Conservation (phyloP, 2,329 filamentous ascomycete genomes). For the Beauveria sp. region DNA sequence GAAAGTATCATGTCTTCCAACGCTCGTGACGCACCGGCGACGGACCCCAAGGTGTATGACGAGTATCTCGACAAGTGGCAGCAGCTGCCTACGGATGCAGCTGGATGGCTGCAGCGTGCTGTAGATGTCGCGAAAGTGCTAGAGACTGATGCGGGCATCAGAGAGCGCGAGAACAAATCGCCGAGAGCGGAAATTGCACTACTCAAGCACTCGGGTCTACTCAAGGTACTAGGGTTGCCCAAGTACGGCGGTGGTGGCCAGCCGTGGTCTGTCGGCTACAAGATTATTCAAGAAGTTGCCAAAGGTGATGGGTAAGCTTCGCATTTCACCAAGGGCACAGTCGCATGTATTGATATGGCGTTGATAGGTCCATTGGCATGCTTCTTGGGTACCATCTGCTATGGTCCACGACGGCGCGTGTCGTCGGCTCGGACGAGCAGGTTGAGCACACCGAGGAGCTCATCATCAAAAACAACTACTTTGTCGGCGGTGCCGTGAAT, state of each 20-base stretch:
- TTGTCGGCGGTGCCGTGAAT: conserved; percentile 59
- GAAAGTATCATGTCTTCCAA: conserved; percentile 12
- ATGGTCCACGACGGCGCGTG: conserved; percentile 53
- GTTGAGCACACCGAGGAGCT: conserved; percentile 47
- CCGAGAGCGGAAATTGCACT: conserved; percentile 32
- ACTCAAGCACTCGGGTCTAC: conserved; percentile 33
- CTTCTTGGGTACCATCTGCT: conserved; percentile 57
- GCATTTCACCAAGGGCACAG: background rate
- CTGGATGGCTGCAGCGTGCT: conserved; percentile 31
- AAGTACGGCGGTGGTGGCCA: conserved; percentile 37
- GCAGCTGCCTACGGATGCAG: conserved; percentile 21
- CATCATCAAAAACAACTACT: conserved; percentile 57
- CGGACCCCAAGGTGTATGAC: conserved; percentile 30
- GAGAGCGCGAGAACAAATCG: conserved; percentile 32
- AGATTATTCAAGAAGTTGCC: conserved; percentile 53
- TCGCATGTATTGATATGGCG: background rate
- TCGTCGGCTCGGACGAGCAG: conserved; percentile 54
- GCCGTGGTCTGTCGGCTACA: conserved; percentile 45
- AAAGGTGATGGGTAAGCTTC: conserved; percentile 49
- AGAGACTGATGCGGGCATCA: conserved; percentile 23
- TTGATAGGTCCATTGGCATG: conserved; percentile 50
- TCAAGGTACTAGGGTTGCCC: conserved; percentile 32
- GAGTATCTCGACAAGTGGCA: conserved; percentile 30
- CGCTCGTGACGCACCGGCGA: conserved; percentile 12
- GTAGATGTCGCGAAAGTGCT: conserved; percentile 30